Evolutionary conservation across 2,329 filamentous ascomycete genomes (phyloP).

Genomic region (Aspergillus versicolor): DNA sequence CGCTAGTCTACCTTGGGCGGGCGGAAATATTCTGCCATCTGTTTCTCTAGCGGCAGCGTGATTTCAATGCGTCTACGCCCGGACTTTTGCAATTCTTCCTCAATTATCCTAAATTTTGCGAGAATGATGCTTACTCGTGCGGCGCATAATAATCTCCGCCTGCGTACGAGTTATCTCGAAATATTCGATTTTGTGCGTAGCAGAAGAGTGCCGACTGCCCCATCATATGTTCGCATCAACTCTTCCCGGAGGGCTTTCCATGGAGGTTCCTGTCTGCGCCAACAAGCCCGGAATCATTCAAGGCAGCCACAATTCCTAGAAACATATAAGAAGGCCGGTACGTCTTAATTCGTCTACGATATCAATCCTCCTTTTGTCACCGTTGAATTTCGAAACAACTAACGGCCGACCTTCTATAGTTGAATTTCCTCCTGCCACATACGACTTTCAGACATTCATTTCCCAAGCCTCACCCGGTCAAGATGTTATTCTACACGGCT

Average conservation of each 20-base stretch:
- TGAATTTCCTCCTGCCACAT: constrained; percentile 46
- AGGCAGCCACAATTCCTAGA: constrained; percentile 33
- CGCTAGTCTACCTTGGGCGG: constrained; percentile 25
- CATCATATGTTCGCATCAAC: constrained; percentile 5
- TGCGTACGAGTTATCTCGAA: constrained; percentile 37
- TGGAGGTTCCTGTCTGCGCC: constrained; percentile 19
- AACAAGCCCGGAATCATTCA: constrained; percentile 16
- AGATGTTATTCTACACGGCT: constrained; percentile 64
- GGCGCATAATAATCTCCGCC: constrained; percentile 24
- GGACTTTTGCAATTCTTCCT: not conserved
- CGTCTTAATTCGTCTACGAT: constrained; percentile 18
- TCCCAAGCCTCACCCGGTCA: constrained; percentile 32
- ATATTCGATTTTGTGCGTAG: constrained; percentile 38
- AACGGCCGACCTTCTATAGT: constrained; percentile 34
- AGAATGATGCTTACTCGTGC: constrained; percentile 25
- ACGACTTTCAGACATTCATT: constrained; percentile 39
- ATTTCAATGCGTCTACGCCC: not conserved
- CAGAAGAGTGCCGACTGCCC: constrained; percentile 14
- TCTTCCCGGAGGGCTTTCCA: constrained; percentile 22
- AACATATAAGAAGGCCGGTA: constrained; percentile 48
- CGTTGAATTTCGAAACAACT: not conserved
- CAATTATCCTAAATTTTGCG: not conserved
- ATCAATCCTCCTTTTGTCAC: not conserved
- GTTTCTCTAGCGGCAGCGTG: not conserved
- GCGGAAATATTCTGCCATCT: constrained; percentile 20